phyloP scores from a whole-genome alignment of 75 land plant genomes.

The Selaginella moellendorffii region DNA sequence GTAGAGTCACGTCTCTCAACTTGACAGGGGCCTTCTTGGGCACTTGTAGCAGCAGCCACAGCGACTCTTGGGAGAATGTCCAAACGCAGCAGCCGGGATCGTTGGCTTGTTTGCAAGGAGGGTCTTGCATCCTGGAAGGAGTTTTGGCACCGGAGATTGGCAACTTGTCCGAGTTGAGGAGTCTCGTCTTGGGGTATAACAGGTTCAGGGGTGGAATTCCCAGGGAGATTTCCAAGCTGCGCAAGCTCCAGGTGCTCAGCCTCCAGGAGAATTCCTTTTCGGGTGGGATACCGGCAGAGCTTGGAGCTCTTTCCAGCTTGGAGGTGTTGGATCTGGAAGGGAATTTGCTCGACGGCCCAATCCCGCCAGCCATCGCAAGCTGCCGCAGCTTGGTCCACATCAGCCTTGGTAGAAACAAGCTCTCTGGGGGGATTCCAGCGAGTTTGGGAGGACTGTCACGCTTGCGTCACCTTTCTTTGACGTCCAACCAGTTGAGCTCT shows the following conservation, averaged over 20 bases:
- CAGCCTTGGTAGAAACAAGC: conserved; percentile 38
- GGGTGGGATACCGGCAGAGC: conserved; percentile 24
- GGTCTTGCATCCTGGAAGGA: conserved; percentile 19
- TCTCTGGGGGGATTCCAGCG: conserved; percentile 43
- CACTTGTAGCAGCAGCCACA: background rate
- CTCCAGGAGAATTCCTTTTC: conserved; percentile 41
- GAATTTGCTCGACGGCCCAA: conserved; percentile 28
- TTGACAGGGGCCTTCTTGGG: conserved; percentile 20
- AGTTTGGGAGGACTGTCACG: conserved; percentile 23
- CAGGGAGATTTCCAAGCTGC: conserved; percentile 15
- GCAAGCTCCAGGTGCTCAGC: conserved; percentile 24
- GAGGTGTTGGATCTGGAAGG: conserved; percentile 31
- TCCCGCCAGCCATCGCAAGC: conserved; percentile 25
- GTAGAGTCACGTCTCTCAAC: conserved; percentile 22
- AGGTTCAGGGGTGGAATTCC: conserved; percentile 34
- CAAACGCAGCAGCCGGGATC: background rate
- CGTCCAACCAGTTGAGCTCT: conserved; percentile 25
- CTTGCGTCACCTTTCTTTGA: conserved; percentile 29
- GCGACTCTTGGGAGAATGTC: background rate
- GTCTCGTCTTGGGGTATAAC: conserved; percentile 23
- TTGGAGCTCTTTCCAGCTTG: conserved; percentile 23
- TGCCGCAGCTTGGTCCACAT: conserved; percentile 26
- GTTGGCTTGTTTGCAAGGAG: background rate
- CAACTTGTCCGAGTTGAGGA: conserved; percentile 27
- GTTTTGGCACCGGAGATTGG: conserved; percentile 19